These are phyloP conservation scores for Neurospora sp. DNA, from an alignment of 495 filamentous ascomycete genomes.

Conservation along the genomic window DNA sequence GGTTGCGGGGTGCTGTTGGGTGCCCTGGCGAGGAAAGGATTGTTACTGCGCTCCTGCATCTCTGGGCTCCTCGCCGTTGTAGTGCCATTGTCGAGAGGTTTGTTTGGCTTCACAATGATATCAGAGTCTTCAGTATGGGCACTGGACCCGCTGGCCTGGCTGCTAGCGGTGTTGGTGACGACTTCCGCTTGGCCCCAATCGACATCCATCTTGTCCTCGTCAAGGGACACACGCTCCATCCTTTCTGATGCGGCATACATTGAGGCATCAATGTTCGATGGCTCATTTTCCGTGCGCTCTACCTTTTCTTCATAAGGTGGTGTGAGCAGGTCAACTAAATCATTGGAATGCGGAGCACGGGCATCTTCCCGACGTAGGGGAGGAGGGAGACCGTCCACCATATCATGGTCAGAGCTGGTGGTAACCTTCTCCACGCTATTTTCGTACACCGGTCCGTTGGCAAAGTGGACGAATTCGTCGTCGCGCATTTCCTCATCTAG, in stretches of 20 bases:
- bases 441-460: background rate
- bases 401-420: background rate
- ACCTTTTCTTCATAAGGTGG: constrained; percentile 3
- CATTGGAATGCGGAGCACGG: background rate
- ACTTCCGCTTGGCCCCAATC: background rate
- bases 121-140: background rate
- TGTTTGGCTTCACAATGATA: background rate
- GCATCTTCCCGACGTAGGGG: background rate
- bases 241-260: background rate
- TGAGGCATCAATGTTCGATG: background rate
- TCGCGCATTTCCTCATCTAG: constrained; percentile 16
- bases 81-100: background rate
- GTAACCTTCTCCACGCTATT: background rate
- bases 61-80: constrained; percentile 17
- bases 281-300: background rate
- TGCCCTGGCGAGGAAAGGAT: constrained; percentile 1
- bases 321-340: background rate
- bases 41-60: constrained; percentile 27
- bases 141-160: background rate
- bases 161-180: background rate
- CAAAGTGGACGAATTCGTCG: constrained; percentile 1
- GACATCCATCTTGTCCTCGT: constrained; percentile 1
- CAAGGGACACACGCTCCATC: constrained; percentile 9
- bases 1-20: background rate
- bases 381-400: background rate